Conservation (phyloP, 169 alveolate species). For the Fabrea salina region DNA sequence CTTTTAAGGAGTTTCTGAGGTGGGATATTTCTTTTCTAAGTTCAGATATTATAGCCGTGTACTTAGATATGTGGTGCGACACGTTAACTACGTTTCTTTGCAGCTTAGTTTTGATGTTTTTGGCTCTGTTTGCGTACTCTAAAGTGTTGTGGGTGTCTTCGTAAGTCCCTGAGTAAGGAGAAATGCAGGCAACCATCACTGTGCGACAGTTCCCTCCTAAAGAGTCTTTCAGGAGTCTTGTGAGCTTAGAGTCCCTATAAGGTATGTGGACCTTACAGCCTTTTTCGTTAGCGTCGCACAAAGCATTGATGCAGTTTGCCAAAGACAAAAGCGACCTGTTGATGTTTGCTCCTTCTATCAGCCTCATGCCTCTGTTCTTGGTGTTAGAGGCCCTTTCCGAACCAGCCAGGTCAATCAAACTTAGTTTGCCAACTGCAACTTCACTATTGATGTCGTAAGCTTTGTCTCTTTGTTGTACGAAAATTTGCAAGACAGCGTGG, state of each 20-base stretch:
- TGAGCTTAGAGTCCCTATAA: conserved; percentile 90
- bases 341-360: conserved; percentile 94
- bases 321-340: conserved; percentile 90
- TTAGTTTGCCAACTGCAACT: conserved; percentile 78
- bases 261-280: conserved; percentile 83
- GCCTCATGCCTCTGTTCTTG: conserved; percentile 82
- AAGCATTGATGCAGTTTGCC: conserved; percentile 92
- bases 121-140: conserved; percentile 80
- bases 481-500: conserved; percentile 86
- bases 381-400: conserved; percentile 90
- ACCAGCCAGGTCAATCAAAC: conserved; percentile 93
- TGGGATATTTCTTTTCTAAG: conserved; percentile 58
- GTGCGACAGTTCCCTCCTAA: conserved; percentile 88
- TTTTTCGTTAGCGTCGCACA: conserved; percentile 61
- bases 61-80: conserved; percentile 62
- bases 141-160: conserved; percentile 82
- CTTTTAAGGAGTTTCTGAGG: conserved; percentile 8
- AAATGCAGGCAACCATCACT: conserved; percentile 86
- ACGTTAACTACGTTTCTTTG: conserved; percentile 67
- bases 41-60: conserved; percentile 62
- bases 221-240: conserved; percentile 87
- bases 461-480: conserved; percentile 75
- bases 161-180: conserved; percentile 66
- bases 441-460: conserved; percentile 72
- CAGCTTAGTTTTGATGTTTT: conserved; percentile 29